Evolutionary conservation across 352 stramenopile genomes (phyloP).

Genomic region (Phytopythium cucurbitacearum): DNA sequence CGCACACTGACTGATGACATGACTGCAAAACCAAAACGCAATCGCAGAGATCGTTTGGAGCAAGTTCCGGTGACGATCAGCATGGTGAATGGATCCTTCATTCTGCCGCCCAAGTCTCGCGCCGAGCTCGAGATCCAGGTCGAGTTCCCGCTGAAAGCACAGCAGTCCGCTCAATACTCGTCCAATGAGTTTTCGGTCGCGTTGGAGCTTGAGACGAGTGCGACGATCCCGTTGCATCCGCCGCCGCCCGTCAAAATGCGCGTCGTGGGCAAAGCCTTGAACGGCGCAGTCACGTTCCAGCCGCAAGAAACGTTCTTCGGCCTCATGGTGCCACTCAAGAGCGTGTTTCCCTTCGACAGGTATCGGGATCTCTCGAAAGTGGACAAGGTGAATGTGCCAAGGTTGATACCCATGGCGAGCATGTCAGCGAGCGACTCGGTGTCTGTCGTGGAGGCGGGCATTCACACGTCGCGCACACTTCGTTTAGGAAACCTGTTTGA

Average conservation of each 20-base stretch:
- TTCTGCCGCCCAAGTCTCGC: neutral
- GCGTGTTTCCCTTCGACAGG: constrained; percentile 8
- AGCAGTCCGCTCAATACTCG: constrained; percentile 1
- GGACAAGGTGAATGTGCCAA: constrained; percentile 1
- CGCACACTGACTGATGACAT: neutral
- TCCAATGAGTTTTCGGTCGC: too few relatives aligned
- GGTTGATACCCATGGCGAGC: constrained; percentile 4
- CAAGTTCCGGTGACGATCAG: neutral
- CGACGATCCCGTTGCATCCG: too few relatives aligned
- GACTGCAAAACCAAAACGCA: too few relatives aligned
- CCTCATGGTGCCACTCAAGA: constrained; percentile 16
- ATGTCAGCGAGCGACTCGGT: constrained; percentile 6
- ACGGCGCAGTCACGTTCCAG: constrained; percentile 23
- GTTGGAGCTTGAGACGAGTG: neutral
- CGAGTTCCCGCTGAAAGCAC: constrained; percentile 13
- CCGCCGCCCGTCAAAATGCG: constrained; percentile 10
- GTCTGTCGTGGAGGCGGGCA: constrained; percentile 14
- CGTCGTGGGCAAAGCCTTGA: constrained; percentile 20
- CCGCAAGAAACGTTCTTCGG: constrained; percentile 30
- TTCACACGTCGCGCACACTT: constrained; percentile 14
- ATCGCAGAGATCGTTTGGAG: neutral
- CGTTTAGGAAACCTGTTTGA: constrained; percentile 39
- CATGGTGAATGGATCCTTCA: constrained; percentile 1
- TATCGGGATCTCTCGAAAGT: neutral
- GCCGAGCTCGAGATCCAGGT: neutral